Evolutionary conservation across 2,329 filamentous ascomycete species (phyloP), one percentile per base, ranked within the genome.

Genomic region (Sporothrix mexicana): DNA sequence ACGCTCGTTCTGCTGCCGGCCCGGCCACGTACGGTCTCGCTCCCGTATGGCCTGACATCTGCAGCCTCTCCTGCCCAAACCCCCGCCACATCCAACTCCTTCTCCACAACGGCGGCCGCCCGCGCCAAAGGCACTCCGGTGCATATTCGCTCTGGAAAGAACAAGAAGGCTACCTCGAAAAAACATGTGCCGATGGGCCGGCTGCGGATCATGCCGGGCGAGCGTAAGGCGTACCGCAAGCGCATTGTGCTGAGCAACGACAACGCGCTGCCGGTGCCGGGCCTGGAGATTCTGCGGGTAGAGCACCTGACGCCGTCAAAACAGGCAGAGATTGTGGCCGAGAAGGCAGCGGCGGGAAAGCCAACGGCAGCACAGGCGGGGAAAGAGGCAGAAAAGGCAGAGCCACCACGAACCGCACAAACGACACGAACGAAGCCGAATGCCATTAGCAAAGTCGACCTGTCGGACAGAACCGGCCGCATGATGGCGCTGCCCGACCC

Each of bases 231-330:
- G 41, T 86, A 93, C 80, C 91, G 94, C 76, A 97, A 97, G 85
- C 90, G 93, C 77, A 93, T 99, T 78, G 90, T 97, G 74, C 89
- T 99, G 74, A 95, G 92, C 85, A 99, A 98, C 84, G 92, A 93
- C 81, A 98, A 97, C 83, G 96, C 96, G 68, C 84, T 98, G 51
- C 89, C 91, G 74, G 92, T 98, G 8, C 80, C 85, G 30, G 92
- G 89, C 12, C 85, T 97, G 77, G 83, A 86, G 74, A 87, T 91
- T 67, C 79, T 97, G 71, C 85, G 82, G 13, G 79, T 82, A 10
- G 84, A 87, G 75, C 87, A 86, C 59, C 66, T 75, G 45, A 13
- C 20, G 55, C 15, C 55, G 25, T 36, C 15, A 12, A 30, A 3
- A 23, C 13, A 36, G 30, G 30, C 30, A 2, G 7, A 36, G 30